A percentile compares a stretch with the other conserved stretches of the same genome.
These are phyloP conservation scores for Kodamaea fungicola DNA, from an alignment of 1,139 yeast species.

Conservation along the genomic window DNA sequence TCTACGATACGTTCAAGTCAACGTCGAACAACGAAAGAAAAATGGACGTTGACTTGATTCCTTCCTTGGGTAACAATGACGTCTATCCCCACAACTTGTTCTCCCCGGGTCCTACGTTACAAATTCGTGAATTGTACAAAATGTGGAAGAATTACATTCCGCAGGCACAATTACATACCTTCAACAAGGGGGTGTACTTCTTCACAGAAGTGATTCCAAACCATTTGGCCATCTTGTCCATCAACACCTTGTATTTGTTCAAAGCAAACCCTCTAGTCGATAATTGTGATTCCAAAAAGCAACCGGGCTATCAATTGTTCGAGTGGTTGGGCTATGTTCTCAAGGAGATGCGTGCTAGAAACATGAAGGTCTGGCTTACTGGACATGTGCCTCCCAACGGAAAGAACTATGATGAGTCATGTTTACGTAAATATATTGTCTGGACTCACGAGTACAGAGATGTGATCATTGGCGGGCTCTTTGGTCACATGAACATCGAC, in stretches of 20 bases:
- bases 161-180: conserved; percentile 69
- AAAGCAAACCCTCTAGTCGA: conserved; percentile 80
- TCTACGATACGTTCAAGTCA: conserved; percentile 48
- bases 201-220: conserved; percentile 75
- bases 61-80: conserved; percentile 81
- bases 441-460: conserved; percentile 85
- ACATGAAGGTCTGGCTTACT: conserved; percentile 79
- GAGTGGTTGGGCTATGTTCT: conserved; percentile 76
- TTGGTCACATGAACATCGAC: conserved; percentile 87
- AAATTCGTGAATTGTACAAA: conserved; percentile 69
- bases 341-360: conserved; percentile 68
- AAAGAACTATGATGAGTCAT: conserved; percentile 68
- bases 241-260: conserved; percentile 73
- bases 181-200: conserved; percentile 71
- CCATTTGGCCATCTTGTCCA: conserved; percentile 70
- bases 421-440: conserved; percentile 67
- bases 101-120: conserved; percentile 81
- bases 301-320: conserved; percentile 76
- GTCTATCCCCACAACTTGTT: conserved; percentile 86
- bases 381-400: conserved; percentile 89
- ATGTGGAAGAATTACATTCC: conserved; percentile 79
- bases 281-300: conserved; percentile 64
- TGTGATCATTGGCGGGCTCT: conserved; percentile 75
- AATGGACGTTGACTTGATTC: conserved; percentile 51
- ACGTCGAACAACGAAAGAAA: conserved; percentile 46